A percentile compares a stretch with the other conserved stretches of the same genome.
Conservation (phyloP, 768 basidiomycete species). For the Termitomyces sp. region DNA sequence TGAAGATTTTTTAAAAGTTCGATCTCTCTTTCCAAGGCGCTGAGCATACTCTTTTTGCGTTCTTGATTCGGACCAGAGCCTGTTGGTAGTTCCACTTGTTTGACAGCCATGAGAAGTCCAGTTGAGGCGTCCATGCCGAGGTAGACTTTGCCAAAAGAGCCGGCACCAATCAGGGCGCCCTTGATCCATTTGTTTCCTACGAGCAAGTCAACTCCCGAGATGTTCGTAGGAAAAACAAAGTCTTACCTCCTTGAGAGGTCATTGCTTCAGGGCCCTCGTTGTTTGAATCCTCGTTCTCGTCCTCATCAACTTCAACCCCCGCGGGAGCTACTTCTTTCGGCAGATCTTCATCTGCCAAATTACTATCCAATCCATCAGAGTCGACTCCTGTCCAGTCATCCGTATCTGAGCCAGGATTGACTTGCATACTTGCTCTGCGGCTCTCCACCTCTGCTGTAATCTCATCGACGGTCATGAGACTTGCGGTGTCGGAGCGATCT, state of each 20-base stretch:
- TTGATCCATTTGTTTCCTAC: constrained; percentile 94
- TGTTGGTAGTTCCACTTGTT: constrained; percentile 91
- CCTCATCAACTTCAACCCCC: constrained; percentile 45
- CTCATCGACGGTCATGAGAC: constrained; percentile 93
- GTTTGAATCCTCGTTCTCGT: constrained; percentile 45
- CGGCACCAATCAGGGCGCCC: constrained; percentile 91
- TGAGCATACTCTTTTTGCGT: constrained; percentile 91
- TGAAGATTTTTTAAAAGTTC: constrained; percentile 90
- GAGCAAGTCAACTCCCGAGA: constrained; percentile 12
- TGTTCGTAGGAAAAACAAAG: not conserved
- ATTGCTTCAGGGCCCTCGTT: constrained; percentile 45
- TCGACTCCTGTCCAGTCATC: constrained; percentile 81
- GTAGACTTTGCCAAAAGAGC: constrained; percentile 94
- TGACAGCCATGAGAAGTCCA: constrained; percentile 94
- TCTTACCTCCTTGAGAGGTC: constrained; percentile 54
- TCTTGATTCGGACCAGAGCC: constrained; percentile 86
- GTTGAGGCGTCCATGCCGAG: constrained; percentile 92
- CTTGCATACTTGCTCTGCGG: constrained; percentile 50
- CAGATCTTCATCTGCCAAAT: constrained; percentile 36
- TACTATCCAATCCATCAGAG: constrained; percentile 38
- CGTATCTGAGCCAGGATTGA: constrained; percentile 42
- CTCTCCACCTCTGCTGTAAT: constrained; percentile 95
- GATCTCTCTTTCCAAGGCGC: constrained; percentile 90
- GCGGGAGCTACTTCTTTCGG: constrained; percentile 48
- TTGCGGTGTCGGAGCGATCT: constrained; percentile 86